Conservation (phyloP, 73 alveolate species). For the Paramecium sexaurelia region DNA sequence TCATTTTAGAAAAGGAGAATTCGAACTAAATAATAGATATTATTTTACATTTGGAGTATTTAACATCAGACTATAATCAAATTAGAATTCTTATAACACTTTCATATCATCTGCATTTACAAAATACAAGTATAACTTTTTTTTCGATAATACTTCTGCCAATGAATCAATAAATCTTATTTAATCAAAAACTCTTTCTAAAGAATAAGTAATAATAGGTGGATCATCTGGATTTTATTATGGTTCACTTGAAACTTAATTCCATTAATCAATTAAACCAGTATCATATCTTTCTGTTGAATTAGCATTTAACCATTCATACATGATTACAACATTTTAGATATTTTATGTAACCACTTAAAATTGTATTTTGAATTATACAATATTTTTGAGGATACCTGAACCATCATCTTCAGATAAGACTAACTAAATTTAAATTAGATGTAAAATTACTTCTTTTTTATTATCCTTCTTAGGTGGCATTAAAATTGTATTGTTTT, state of each 20-base stretch:
- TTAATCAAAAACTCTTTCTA: slow-evolving; percentile 61
- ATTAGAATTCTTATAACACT: slow-evolving; percentile 30
- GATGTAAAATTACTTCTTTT: slow-evolving; percentile 47
- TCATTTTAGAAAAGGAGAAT: slow-evolving; percentile 6
- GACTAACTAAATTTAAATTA: background rate
- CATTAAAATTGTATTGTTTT: background rate
- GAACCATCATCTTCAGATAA: slow-evolving; percentile 63
- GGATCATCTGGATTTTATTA: slow-evolving; percentile 2
- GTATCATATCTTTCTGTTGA: slow-evolving; percentile 47
- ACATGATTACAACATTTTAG: slow-evolving; percentile 58
- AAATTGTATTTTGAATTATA: slow-evolving; percentile 42
- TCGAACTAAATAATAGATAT: background rate
- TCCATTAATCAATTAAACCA: slow-evolving; percentile 63
- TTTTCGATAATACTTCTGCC: slow-evolving; percentile 37
- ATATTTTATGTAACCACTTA: slow-evolving; percentile 38
- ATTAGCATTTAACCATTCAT: slow-evolving; percentile 65
- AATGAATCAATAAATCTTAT: slow-evolving; percentile 62
- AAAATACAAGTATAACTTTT: slow-evolving; percentile 48
- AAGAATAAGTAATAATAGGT: slow-evolving; percentile 24
- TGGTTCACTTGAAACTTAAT: slow-evolving; percentile 27
- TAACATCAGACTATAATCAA: slow-evolving; percentile 55
- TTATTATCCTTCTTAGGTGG: slow-evolving; percentile 67
- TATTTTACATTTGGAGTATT: background rate
- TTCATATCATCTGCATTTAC: slow-evolving; percentile 68
- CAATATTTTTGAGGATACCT: slow-evolving; percentile 61